Percentiles rank a stretch among this genome's conserved stretches.
phyloP scores from a whole-genome alignment of 192 early-diverging fungal species.

The Backusella liffmaniae region DNA sequence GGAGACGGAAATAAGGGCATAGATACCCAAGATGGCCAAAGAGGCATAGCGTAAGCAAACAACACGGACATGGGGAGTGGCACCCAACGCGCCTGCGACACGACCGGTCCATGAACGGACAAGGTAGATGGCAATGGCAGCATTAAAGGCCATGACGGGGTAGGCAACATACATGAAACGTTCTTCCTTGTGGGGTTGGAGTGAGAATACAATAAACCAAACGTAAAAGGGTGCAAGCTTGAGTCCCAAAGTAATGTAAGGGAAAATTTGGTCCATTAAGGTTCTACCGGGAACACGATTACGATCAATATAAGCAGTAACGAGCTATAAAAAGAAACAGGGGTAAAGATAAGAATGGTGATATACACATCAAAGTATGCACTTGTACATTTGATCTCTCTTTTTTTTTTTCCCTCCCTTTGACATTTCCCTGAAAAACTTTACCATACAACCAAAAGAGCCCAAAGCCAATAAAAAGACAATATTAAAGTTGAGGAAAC shows the following conservation, averaged over 20 bases:
- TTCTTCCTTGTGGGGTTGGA: constrained; percentile 98
- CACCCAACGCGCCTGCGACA: constrained; percentile 34
- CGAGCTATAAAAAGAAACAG: constrained; percentile 25
- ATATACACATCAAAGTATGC: neutral
- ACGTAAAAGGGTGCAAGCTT: constrained; percentile 72
- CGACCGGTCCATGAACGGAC: constrained; percentile 44
- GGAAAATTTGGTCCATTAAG: constrained; percentile 28
- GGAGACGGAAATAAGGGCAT: constrained; percentile 58
- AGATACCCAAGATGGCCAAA: constrained; percentile 43
- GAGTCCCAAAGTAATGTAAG: constrained; percentile 46
- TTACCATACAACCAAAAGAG: constrained; percentile 62
- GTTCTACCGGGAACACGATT: constrained; percentile 38
- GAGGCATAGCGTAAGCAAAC: constrained; percentile 30
- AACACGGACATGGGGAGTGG: constrained; percentile 6
- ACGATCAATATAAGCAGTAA: constrained; percentile 45
- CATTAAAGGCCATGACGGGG: constrained; percentile 82
- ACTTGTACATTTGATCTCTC: neutral
- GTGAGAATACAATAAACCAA: constrained; percentile 74
- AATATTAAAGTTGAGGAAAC: constrained; percentile 88
- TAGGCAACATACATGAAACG: constrained; percentile 92
- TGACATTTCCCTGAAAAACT: no score
- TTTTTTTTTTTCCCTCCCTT: neutral
- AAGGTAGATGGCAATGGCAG: constrained; percentile 62
- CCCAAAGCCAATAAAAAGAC: constrained; percentile 71
- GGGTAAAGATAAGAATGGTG: neutral